These are phyloP conservation scores for Sinapis alba DNA, from an alignment of 441 rosid species.

Conservation along the genomic window DNA sequence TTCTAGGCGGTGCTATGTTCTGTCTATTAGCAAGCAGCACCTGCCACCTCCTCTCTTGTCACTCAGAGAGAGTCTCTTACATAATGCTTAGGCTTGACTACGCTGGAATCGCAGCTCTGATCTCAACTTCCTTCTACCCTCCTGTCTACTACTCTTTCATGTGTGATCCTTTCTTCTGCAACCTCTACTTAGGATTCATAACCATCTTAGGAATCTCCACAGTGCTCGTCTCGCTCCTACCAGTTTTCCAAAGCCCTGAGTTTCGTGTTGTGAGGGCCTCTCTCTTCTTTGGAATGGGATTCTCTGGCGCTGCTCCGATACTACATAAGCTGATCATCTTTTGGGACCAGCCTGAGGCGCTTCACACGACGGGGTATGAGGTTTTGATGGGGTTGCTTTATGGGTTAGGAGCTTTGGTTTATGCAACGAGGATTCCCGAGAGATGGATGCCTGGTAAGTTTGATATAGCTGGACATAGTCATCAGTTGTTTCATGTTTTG, in stretches of 20 bases:
- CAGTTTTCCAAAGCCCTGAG: conserved; percentile 75
- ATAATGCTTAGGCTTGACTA: conserved; percentile 92
- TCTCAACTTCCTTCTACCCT: conserved; percentile 87
- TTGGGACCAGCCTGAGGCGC: conserved; percentile 85
- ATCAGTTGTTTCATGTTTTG: conserved; percentile 6
- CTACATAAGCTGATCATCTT: conserved; percentile 81
- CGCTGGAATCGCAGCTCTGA: conserved; percentile 86
- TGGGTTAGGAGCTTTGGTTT: conserved; percentile 76
- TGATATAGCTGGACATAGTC: background rate
- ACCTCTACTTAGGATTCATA: conserved; percentile 81
- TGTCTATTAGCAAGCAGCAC: conserved; percentile 87
- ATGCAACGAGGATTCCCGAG: conserved; percentile 88
- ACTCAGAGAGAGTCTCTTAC: conserved; percentile 73
- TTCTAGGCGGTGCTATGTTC: conserved; percentile 94
- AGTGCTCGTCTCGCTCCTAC: conserved; percentile 67
- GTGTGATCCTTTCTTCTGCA: conserved; percentile 87
- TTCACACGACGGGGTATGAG: conserved; percentile 84
- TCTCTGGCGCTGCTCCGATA: conserved; percentile 75
- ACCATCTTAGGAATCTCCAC: conserved; percentile 75
- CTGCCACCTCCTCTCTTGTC: conserved; percentile 91
- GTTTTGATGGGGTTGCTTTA: conserved; percentile 75
- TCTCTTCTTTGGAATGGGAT: conserved; percentile 83
- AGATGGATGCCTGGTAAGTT: conserved; percentile 91
- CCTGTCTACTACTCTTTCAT: conserved; percentile 91
- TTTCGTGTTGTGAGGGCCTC: conserved; percentile 70